Percentiles rank a stretch among this genome's conserved stretches.
Conservation (phyloP, 2,329 filamentous ascomycete genomes). For the Helicocarpus griseus region DNA sequence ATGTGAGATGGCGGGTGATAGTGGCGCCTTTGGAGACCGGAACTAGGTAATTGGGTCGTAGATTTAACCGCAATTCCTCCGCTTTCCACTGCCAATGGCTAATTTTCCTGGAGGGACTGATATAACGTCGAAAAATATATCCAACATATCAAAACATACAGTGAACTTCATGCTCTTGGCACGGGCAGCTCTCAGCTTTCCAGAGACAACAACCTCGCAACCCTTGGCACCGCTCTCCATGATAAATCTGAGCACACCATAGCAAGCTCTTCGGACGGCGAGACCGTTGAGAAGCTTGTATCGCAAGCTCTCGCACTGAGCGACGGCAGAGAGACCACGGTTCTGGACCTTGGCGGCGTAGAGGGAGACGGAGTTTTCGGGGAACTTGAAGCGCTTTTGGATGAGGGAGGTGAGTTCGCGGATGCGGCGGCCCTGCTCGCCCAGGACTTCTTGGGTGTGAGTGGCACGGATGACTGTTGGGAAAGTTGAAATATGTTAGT, state of each 20-base stretch:
- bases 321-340: slow-evolving; percentile 98
- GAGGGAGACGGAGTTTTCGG: slow-evolving; percentile 98
- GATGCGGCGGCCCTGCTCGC: slow-evolving; percentile 99
- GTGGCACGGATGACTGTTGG: slow-evolving; percentile 83
- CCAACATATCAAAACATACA: slow-evolving; percentile 40
- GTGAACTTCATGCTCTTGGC: slow-evolving; percentile 99
- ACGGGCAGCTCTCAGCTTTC: slow-evolving; percentile 97
- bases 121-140: not conserved
- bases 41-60: no score
- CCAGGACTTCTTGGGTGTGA: slow-evolving; percentile 99
- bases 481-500: not conserved
- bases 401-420: slow-evolving; percentile 99
- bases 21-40: no score
- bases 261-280: slow-evolving; percentile 96
- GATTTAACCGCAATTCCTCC: no score
- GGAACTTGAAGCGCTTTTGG: slow-evolving; percentile 99
- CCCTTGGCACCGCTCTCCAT: slow-evolving; percentile 99
- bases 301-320: slow-evolving; percentile 99
- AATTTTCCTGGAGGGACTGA: not conserved
- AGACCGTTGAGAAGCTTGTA: slow-evolving; percentile 99
- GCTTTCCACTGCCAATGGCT: not conserved
- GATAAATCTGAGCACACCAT: slow-evolving; percentile 99
- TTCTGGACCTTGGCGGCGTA: slow-evolving; percentile 99
- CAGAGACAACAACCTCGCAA: slow-evolving; percentile 98
- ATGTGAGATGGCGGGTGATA: no score